Percentiles rank a stretch among this genome's conserved stretches.
Conservation (phyloP, 306 rosid species). For the Vigna mungo region DNA sequence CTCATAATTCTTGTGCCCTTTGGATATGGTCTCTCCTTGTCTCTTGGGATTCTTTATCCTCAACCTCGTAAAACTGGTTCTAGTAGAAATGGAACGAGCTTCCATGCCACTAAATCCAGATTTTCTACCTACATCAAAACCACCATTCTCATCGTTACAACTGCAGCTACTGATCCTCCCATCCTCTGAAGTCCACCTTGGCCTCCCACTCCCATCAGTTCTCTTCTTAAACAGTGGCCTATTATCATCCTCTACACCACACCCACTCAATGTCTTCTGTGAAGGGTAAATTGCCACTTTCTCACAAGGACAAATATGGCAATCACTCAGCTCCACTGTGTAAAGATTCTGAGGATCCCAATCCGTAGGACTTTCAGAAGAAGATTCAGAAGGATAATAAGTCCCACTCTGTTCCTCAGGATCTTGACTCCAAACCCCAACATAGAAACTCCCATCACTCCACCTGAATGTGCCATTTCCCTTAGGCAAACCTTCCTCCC, state of each 20-base stretch:
- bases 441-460: conserved; percentile 74
- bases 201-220: conserved; percentile 45
- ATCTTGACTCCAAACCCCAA: conserved; percentile 82
- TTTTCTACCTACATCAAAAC: conserved; percentile 39
- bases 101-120: conserved; percentile 45
- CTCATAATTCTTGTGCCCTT: conserved; percentile 90
- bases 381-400: conserved; percentile 56
- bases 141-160: conserved; percentile 43
- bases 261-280: conserved; percentile 60
- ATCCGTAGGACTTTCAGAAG: conserved; percentile 44
- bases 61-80: conserved; percentile 24
- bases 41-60: conserved; percentile 62
- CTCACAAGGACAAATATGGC: conserved; percentile 57
- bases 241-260: conserved; percentile 47
- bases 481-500: conserved; percentile 84
- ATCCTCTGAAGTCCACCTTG: conserved; percentile 57
- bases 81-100: conserved; percentile 38
- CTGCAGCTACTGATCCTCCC: conserved; percentile 56
- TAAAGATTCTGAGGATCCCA: conserved; percentile 70
- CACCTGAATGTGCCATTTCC: conserved; percentile 84
- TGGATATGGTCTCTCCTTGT: conserved; percentile 82
- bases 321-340: conserved; percentile 53
- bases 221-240: conserved; percentile 42
- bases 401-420: conserved; percentile 66
- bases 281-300: conserved; percentile 69